phyloP scores from a whole-genome alignment of 2,329 filamentous ascomycete genomes.

The Diaporthe vexans region DNA sequence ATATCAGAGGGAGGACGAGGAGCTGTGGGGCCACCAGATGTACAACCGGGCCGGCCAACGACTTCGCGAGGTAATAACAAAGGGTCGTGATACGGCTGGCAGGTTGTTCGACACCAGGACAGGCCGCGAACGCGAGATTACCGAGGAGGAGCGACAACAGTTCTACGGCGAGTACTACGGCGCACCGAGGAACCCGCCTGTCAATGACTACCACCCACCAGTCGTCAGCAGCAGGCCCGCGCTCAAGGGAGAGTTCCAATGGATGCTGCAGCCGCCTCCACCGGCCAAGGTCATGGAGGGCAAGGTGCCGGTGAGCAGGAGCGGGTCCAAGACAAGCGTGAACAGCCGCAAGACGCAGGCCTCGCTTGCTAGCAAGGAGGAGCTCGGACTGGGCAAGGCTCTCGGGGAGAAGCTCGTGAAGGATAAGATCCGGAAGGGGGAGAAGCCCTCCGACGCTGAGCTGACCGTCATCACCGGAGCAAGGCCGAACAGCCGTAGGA shows the following conservation, averaged over 20 bases:
- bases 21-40: constrained; percentile 81
- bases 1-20: constrained; percentile 90
- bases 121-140: constrained; percentile 66
- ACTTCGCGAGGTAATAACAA: constrained; percentile 70
- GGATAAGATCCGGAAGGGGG: constrained; percentile 61
- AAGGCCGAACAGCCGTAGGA: constrained; percentile 45
- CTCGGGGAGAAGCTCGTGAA: constrained; percentile 61
- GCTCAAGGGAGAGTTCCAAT: constrained; percentile 79
- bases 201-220: constrained; percentile 89
- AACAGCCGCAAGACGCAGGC: constrained; percentile 60
- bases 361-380: constrained; percentile 51
- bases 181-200: constrained; percentile 74
- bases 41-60: constrained; percentile 64
- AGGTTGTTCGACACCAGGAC: constrained; percentile 65
- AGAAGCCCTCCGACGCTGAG: constrained; percentile 50
- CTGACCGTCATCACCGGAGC: constrained; percentile 41
- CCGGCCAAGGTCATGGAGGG: constrained; percentile 92
- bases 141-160: constrained; percentile 64
- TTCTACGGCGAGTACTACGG: constrained; percentile 77
- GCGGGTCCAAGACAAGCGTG: constrained; percentile 69
- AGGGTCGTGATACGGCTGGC: constrained; percentile 69
- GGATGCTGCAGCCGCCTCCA: constrained; percentile 96
- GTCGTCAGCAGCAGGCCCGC: constrained; percentile 82
- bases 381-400: constrained; percentile 53
- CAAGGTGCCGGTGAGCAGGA: constrained; percentile 78